These are phyloP conservation scores for Hortiboletus campestris DNA, from an alignment of 768 basidiomycete genomes.

Conservation along the genomic window DNA sequence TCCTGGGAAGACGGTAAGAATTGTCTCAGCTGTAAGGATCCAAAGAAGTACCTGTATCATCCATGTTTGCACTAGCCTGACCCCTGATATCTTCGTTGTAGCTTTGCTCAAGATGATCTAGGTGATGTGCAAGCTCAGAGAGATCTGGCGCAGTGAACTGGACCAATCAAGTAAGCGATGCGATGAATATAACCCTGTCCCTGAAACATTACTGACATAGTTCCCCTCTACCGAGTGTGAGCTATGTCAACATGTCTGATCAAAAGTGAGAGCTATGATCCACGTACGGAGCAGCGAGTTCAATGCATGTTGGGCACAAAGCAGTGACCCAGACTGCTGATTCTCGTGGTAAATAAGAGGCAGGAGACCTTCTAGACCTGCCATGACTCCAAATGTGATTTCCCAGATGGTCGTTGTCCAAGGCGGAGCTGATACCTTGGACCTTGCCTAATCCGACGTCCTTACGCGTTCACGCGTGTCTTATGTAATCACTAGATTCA, in stretches of 20 bases:
- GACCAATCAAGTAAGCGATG: slow-evolving; percentile 15
- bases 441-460: slow-evolving; percentile 16
- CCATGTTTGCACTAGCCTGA: slow-evolving; percentile 73
- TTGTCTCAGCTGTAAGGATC: neutral
- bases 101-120: slow-evolving; percentile 65
- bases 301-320: slow-evolving; percentile 86
- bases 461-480: slow-evolving; percentile 33
- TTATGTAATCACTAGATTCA: slow-evolving; percentile 25
- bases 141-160: slow-evolving; percentile 82
- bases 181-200: neutral
- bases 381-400: slow-evolving; percentile 40
- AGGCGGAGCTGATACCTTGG: slow-evolving; percentile 2
- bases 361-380: slow-evolving; percentile 53
- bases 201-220: slow-evolving; percentile 41
- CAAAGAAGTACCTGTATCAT: slow-evolving; percentile 68
- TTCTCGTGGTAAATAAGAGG: slow-evolving; percentile 73
- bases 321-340: slow-evolving; percentile 76
- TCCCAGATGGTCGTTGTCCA: slow-evolving; percentile 14
- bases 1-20: slow-evolving; percentile 40
- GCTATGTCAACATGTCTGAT: slow-evolving; percentile 37
- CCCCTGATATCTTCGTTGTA: slow-evolving; percentile 50
- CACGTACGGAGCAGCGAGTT: slow-evolving; percentile 71
- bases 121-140: slow-evolving; percentile 63
- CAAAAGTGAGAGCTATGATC: slow-evolving; percentile 35
- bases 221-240: slow-evolving; percentile 38